Percentiles rank a stretch among this genome's conserved stretches.
phyloP scores from a whole-genome alignment of 345 rosid species.

The Trapa bicornis region DNA sequence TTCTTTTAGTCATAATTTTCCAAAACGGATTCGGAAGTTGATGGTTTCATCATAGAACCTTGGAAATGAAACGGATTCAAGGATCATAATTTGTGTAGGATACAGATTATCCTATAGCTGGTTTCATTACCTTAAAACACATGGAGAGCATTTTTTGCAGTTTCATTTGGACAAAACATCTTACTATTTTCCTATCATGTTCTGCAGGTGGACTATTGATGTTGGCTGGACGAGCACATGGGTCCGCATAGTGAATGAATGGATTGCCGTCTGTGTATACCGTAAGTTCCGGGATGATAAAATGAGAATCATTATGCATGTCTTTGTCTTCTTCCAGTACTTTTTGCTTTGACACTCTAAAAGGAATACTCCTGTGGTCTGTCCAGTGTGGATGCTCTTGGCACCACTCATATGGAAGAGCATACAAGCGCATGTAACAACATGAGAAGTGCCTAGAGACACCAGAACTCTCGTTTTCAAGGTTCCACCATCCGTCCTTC shows the following conservation, averaged over 20 bases:
- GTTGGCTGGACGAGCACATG: slow-evolving; percentile 99
- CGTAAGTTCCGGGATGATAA: slow-evolving; percentile 30
- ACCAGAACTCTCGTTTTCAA: no score
- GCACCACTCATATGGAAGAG: slow-evolving; percentile 54
- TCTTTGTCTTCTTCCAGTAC: no score
- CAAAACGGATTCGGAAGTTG: no score
- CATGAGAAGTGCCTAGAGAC: slow-evolving; percentile 8
- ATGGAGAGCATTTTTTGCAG: no score
- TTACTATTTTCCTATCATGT: neutral
- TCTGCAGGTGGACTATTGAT: slow-evolving; percentile 88
- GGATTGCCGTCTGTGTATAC: slow-evolving; percentile 88
- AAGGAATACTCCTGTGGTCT: neutral
- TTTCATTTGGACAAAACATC: neutral
- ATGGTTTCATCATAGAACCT: no score
- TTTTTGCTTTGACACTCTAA: neutral
- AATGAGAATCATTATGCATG: neutral
- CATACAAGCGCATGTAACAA: slow-evolving; percentile 26
- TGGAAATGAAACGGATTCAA: no score
- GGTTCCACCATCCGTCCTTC: no score
- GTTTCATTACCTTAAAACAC: no score
- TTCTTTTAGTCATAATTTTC: no score
- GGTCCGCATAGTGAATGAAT: slow-evolving; percentile 85
- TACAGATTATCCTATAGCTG: no score
- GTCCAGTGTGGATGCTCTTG: slow-evolving; percentile 82
- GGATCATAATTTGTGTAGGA: no score